A percentile compares a stretch with the other conserved stretches of the same genome.
These are phyloP conservation scores for Yamadazyma buinensis DNA, from an alignment of 1,139 yeast genomes.

Conservation along the genomic window DNA sequence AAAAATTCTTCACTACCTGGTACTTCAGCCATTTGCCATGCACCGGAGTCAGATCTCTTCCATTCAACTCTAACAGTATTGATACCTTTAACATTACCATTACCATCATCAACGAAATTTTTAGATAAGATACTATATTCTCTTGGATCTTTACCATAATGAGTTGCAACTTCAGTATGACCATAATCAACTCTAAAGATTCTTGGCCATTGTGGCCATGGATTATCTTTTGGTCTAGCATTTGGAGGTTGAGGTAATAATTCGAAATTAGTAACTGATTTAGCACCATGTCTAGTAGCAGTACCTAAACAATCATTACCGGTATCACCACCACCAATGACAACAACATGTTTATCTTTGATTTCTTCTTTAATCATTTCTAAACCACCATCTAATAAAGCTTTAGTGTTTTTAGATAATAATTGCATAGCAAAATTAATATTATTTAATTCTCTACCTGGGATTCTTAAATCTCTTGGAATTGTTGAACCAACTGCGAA, in stretches of 20 bases:
- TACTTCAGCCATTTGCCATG: conserved; percentile 98
- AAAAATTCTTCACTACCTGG: conserved; percentile 92
- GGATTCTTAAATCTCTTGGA: conserved; percentile 91
- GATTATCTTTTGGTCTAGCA: conserved; percentile 87
- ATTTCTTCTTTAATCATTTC: conserved; percentile 70
- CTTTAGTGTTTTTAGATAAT: conserved; percentile 84
- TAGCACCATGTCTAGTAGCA: conserved; percentile 94
- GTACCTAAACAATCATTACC: conserved; percentile 99
- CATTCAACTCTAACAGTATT: conserved; percentile 97
- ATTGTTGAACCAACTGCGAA: conserved; percentile 96
- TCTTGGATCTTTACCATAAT: conserved; percentile 96
- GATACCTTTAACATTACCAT: conserved; percentile 90
- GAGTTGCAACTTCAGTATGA: conserved; percentile 90
- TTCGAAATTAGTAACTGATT: conserved; percentile 93
- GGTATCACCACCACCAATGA: conserved; percentile 99
- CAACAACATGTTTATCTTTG: conserved; percentile 86
- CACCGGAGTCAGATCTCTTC: conserved; percentile 93
- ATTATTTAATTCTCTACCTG: conserved; percentile 88
- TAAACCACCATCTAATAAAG: conserved; percentile 76
- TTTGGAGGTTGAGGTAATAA: conserved; percentile 89
- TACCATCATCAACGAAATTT: conserved; percentile 92
- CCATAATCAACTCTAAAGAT: conserved; percentile 97
- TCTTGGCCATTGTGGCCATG: conserved; percentile 99
- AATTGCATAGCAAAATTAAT: conserved; percentile 94
- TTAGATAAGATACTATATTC: conserved; percentile 93